Percentiles rank a stretch among this genome's conserved stretches.
These are phyloP conservation scores for Silene noctiflora DNA, from an alignment of 179 eudicot genomes.

Conservation along the genomic window DNA sequence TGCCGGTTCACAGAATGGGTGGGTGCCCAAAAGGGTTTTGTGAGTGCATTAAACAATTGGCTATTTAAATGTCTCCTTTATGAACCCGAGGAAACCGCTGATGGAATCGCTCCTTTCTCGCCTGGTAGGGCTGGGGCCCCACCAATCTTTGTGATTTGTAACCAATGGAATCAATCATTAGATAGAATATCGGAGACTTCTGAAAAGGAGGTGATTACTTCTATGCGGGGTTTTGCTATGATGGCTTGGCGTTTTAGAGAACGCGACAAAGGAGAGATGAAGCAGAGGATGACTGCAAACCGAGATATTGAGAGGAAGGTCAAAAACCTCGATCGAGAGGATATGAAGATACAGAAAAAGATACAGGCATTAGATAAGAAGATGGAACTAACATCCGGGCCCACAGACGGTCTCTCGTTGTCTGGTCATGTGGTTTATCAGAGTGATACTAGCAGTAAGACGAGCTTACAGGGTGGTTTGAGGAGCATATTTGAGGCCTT, in stretches of 20 bases:
- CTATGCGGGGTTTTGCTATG: conserved; percentile 69
- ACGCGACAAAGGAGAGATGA: conserved; percentile 66
- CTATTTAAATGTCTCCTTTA: conserved; percentile 65
- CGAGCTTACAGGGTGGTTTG: conserved; percentile 60
- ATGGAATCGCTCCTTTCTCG: conserved; percentile 78
- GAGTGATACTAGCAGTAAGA: conserved; percentile 69
- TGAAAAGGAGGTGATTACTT: conserved; percentile 76
- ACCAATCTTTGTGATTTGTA: conserved; percentile 73
- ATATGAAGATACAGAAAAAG: conserved; percentile 68
- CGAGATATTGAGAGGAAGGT: conserved; percentile 67
- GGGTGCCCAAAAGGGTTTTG: conserved; percentile 75
- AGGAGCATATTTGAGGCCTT: conserved; percentile 72
- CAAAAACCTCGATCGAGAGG: conserved; percentile 71
- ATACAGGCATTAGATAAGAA: conserved; percentile 71
- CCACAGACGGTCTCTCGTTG: conserved; percentile 38
- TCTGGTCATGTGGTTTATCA: conserved; percentile 68
- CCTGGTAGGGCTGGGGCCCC: conserved; percentile 95
- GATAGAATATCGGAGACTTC: conserved; percentile 80
- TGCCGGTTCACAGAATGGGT: conserved; percentile 71
- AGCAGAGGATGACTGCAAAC: conserved; percentile 50
- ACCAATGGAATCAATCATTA: conserved; percentile 85
- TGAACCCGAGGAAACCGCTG: conserved; percentile 81
- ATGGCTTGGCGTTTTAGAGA: conserved; percentile 70
- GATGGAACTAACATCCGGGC: conserved; percentile 38
- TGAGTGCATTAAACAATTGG: conserved; percentile 70